Base-by-base conservation (phyloP, 2,329 filamentous ascomycete species). In the Juglanconis sp. region DNA sequence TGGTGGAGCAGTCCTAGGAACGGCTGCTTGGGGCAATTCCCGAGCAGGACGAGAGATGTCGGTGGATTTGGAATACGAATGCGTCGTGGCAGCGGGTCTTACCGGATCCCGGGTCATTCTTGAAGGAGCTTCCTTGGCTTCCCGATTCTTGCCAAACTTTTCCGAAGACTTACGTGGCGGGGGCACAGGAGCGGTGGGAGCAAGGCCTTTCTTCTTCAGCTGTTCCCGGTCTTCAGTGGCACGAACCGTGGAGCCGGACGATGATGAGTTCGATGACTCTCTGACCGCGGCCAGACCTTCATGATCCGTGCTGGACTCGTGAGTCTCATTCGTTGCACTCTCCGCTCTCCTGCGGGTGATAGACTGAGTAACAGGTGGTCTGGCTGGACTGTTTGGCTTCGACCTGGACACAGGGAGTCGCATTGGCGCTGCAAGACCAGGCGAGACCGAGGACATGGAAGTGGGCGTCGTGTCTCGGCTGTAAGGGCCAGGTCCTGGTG, bases 381-480 rank as follows among this genome's bases (percentile, higher is more conserved):
- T 78, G 54, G 77, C 76, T 51, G 81, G 85, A 68, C 84, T 88
- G 57, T 74, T 75, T 70, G 86, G 83, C 66, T 80, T 80, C 60
- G 72, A 69, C 66, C 81, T 80, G n/a, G 77, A 71, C 53, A 76
- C 74, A 32, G 72, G 79, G 65, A 70, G 78, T 63, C 74, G 79
- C 63, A 71, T 77, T 57, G 74, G 83, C 63, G 68, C 80, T 70
- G 85, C 73, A 4, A 88, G 72, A 3, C 84, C 82, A 3, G 90
- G 88, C 15, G 89, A 92, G 67, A 89, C 87, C 1, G 90, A 92
- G 7, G 87, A 89, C 64, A 90, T 87, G 9, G 90, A 92, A 4
- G 89, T 92, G 6, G 90, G 90, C 3, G 90, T 92, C 1, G 89
- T 92, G 61, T 90, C 88, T 64, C 89, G 82, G 69, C 89, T 92